Percentiles rank a stretch among this genome's conserved stretches.
These are phyloP conservation scores for Nigrospora oryzae DNA, from an alignment of 2,329 filamentous ascomycete species.

Conservation along the genomic window DNA sequence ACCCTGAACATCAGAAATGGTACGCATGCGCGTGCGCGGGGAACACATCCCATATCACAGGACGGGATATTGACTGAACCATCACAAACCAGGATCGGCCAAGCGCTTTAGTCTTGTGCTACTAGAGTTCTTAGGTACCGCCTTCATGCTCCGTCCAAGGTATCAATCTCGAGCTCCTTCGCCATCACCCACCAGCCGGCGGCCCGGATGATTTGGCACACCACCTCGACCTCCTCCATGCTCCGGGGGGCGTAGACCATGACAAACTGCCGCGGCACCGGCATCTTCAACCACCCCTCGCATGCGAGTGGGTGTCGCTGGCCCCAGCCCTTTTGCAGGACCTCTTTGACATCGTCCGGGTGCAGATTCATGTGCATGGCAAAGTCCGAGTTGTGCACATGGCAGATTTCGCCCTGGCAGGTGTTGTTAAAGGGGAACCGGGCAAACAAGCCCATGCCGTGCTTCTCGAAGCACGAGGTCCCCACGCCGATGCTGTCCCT, in stretches of 20 bases:
- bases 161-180: constrained; percentile 30
- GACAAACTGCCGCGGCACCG: constrained; percentile 67
- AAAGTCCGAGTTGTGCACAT: constrained; percentile 69
- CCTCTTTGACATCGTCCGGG: constrained; percentile 63
- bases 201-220: constrained; percentile 64
- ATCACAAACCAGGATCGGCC: no score
- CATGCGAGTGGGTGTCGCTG: constrained; percentile 61
- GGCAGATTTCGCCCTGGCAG: constrained; percentile 73
- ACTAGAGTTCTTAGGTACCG: no score
- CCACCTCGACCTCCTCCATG: constrained; percentile 54
- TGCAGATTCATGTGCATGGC: constrained; percentile 76
- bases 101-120: no score
- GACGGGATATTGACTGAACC: no score
- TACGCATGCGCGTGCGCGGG: no score
- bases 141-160: not conserved
- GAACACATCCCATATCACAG: no score
- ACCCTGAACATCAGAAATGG: no score
- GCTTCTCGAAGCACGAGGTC: constrained; percentile 73
- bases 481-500: constrained; percentile 47
- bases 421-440: constrained; percentile 57
- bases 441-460: constrained; percentile 69
- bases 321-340: constrained; percentile 72
- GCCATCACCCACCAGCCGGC: constrained; percentile 59
- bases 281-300: constrained; percentile 54
- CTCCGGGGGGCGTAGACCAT: constrained; percentile 74